phyloP scores from a whole-genome alignment of 2,329 filamentous ascomycete genomes.

The Talaromyces sp. region DNA sequence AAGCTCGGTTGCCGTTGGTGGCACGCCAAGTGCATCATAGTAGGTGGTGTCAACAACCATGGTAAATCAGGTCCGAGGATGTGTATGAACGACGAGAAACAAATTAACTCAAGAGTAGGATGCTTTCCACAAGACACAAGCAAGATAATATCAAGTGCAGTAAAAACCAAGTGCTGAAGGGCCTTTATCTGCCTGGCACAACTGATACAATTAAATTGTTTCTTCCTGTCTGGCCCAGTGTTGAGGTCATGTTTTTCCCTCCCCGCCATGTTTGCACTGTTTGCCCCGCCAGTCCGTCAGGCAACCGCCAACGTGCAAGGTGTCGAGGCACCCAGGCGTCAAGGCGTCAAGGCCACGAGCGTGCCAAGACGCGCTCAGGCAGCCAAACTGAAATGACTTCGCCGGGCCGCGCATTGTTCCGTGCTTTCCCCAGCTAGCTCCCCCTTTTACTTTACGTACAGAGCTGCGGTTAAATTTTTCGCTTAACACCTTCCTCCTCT shows the following conservation, averaged over 20 bases:
- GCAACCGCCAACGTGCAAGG: conserved; percentile 1
- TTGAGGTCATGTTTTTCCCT: conserved; percentile 18
- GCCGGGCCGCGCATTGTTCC: background rate
- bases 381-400: background rate
- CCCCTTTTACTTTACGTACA: background rate
- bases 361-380: background rate
- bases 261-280: conserved; percentile 21
- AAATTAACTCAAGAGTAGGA: too few relatives aligned
- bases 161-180: background rate
- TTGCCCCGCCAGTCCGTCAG: conserved; percentile 1
- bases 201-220: background rate
- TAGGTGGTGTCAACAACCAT: conserved; percentile 90
- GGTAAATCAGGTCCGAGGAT: conserved; percentile 27
- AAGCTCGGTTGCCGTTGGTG: conserved; percentile 79
- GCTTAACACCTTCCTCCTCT: conserved; percentile 20
- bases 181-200: background rate
- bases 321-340: conserved; percentile 6
- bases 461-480: conserved; percentile 17
- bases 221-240: background rate
- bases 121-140: too few relatives aligned
- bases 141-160: background rate
- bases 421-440: conserved; percentile 5
- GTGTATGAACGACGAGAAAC: background rate
- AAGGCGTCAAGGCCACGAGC: background rate
- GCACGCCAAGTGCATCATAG: conserved; percentile 82